Percentiles rank a stretch among this genome's conserved stretches.
phyloP scores from a whole-genome alignment of 2,329 filamentous ascomycete species.

The Cladosporium sp. region DNA sequence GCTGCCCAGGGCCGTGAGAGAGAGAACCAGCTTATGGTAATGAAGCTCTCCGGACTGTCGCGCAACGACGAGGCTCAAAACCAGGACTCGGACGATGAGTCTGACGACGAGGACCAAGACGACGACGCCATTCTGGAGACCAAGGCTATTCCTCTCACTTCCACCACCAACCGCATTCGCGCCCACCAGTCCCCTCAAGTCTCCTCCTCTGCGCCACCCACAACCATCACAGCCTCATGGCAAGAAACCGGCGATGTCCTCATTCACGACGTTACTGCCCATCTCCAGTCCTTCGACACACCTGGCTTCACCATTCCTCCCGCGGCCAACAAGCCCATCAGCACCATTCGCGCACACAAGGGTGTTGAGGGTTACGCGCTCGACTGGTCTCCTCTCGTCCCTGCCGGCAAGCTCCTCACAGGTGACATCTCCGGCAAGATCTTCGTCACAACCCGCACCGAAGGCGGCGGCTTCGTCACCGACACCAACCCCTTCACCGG shows the following conservation, averaged over 20 bases:
- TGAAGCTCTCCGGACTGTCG: slow-evolving; percentile 91
- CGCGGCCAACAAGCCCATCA: slow-evolving; percentile 83
- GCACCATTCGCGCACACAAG: slow-evolving; percentile 87
- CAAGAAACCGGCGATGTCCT: slow-evolving; percentile 84
- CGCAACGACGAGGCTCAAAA: slow-evolving; percentile 76
- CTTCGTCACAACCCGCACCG: slow-evolving; percentile 80
- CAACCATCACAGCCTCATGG: slow-evolving; percentile 87
- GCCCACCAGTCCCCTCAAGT: slow-evolving; percentile 74
- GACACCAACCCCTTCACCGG: slow-evolving; percentile 81
- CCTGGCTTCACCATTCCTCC: slow-evolving; percentile 79
- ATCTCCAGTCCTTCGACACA: slow-evolving; percentile 84
- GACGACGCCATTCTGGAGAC: slow-evolving; percentile 90
- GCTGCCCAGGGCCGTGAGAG: slow-evolving; percentile 71
- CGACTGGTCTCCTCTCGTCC: slow-evolving; percentile 88
- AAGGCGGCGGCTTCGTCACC: slow-evolving; percentile 85
- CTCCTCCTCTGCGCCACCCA: slow-evolving; percentile 70
- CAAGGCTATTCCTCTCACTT: slow-evolving; percentile 79
- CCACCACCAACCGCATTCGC: slow-evolving; percentile 92
- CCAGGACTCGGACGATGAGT: slow-evolving; percentile 67
- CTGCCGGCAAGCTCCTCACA: slow-evolving; percentile 82
- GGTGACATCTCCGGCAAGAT: slow-evolving; percentile 90
- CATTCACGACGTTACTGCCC: slow-evolving; percentile 91
- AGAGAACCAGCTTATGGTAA: slow-evolving; percentile 92
- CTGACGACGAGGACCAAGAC: slow-evolving; percentile 70
- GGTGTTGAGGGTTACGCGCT: slow-evolving; percentile 84